Evolutionary conservation across 2,329 filamentous ascomycete species (phyloP), one percentile per base, ranked within the genome.

Genomic region (Septoria petroselini): DNA sequence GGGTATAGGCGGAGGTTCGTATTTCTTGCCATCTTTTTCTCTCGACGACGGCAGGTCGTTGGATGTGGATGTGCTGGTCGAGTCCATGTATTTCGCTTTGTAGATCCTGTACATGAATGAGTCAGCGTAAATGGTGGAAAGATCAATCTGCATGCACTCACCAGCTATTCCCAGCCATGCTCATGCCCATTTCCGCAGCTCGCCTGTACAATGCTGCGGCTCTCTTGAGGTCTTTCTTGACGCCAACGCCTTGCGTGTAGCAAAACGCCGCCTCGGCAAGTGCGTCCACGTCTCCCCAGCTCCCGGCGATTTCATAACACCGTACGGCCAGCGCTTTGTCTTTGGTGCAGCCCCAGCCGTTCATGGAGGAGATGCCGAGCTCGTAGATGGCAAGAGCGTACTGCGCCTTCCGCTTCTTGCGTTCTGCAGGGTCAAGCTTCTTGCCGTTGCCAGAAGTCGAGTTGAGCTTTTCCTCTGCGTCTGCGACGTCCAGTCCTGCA

Each of bases 151-250:
- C n/a, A 14, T 23, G 7, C 50, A 80, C 88, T 67, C 77, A 95
- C 91, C 93, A 98, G 76, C 90, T 96, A 68, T 97, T 97, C 48
- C 93, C 93, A 49, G 95, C 86, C 90, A 97, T 97, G 70, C 83
- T 95, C 77, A 96, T 91, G 5, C 93, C 93, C 71, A 93, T 93
- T 18, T 85, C 83, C 68, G 95, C 93, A 4, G 93, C 93, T 74
- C 85, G 79, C 17, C 93, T 84, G 68, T 97, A 97, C 63, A 93
- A 89, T 54, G 82, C 86, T 52, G 93, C 91, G 41, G 88, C 91
- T 73, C 91, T 96, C 75, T 90, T 96, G 66, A 96, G 75, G 66
- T 97, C 88, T 72, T 97, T 98, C 76, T 93, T 95, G 68, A 88
- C 94, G 3, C 93, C 93, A 45, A 95, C 76, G 7, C 91, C 93